Percentiles rank a stretch among this genome's conserved stretches.
Evolutionary conservation across 2,329 filamentous ascomycete species (phyloP).

Genomic region (Aspergillaceae sp.): DNA sequence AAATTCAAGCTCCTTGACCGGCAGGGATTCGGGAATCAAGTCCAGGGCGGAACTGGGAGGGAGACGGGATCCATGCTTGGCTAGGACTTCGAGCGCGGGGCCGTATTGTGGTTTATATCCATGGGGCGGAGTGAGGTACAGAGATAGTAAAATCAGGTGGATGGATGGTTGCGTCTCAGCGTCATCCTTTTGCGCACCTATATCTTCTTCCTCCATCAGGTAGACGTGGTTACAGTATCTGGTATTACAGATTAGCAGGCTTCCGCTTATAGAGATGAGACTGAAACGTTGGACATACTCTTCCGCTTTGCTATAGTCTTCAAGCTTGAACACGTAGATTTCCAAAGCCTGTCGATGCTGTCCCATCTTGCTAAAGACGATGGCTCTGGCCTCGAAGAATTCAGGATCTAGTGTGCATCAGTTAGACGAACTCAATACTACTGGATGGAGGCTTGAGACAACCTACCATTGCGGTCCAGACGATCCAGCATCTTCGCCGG

Average conservation of each 20-base stretch:
- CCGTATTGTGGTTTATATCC: slow-evolving; percentile 63
- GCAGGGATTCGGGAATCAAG: slow-evolving; percentile 72
- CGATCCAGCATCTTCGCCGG: slow-evolving; percentile 65
- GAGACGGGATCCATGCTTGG: slow-evolving; percentile 81
- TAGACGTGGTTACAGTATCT: slow-evolving; percentile 87
- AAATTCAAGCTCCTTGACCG: slow-evolving; percentile 69
- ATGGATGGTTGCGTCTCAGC: slow-evolving; percentile 58
- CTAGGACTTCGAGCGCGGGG: slow-evolving; percentile 79
- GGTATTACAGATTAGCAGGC: background rate
- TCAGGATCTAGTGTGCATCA: slow-evolving; percentile 52
- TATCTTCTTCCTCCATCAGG: slow-evolving; percentile 41
- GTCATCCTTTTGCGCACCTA: slow-evolving; percentile 24
- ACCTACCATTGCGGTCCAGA: slow-evolving; percentile 69
- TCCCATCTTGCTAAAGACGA: slow-evolving; percentile 89
- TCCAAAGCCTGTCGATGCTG: slow-evolving; percentile 92
- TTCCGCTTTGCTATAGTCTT: slow-evolving; percentile 82
- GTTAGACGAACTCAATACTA: background rate
- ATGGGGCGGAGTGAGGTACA: slow-evolving; percentile 75
- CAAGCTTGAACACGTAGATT: slow-evolving; percentile 92
- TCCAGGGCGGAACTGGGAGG: slow-evolving; percentile 79
- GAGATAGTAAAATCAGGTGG: slow-evolving; percentile 79
- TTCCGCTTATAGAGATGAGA: background rate
- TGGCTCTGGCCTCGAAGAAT: slow-evolving; percentile 83
- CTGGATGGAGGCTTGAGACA: background rate
- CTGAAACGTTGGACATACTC: slow-evolving; percentile 52